Evolutionary conservation across 768 basidiomycete genomes (phyloP), one percentile per base, ranked within the genome.

Genomic region (Suillus variegatus): DNA sequence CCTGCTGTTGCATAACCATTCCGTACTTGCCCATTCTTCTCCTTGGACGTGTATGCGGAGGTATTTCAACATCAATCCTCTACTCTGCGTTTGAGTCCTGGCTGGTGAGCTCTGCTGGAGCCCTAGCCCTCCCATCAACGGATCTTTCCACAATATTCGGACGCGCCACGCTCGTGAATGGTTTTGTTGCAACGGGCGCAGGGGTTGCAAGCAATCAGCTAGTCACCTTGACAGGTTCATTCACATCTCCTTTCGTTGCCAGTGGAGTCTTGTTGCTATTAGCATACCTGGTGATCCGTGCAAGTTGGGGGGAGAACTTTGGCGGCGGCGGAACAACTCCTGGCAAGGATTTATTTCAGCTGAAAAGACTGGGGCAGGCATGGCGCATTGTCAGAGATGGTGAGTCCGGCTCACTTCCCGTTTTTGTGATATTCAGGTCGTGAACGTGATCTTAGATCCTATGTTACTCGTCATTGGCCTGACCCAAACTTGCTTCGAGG

Each of bases 401-500:
- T 85, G 64, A 67, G 70, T 61, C 36, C 41, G 14, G 1, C 56
- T 62, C 54, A 18, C 10, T 13, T 41, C 46, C 32, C n/a, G 9
- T 54, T 28, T 61, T 47, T 2, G 14, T 41, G 67, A 35, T 57
- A 40, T 38, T 32, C 55, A 47, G n/a, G 32, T 49, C n/a, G 20
- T 41, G 36, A 56, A 12, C 13, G 56, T 65, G 12, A 32, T 40
- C 28, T 13, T 70, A 90, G 90, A 92, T 71, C 82, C 85, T 1
- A 71, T 85, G 56, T 80, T 93, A 12, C 76, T 91, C 66, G 83
- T 84, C 32, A 82, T 93, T 25, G 89, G 90, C 40, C 76, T 92
- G 62, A 87, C 87, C 0, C 91, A 93, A 75, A 93, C 91, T 1
- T 90, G 88, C 75, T 93, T 93, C 72, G 91, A 93, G 73, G 92